phyloP scores from a whole-genome alignment of 2,329 filamentous ascomycete species.

The Botrytis tulipae region DNA sequence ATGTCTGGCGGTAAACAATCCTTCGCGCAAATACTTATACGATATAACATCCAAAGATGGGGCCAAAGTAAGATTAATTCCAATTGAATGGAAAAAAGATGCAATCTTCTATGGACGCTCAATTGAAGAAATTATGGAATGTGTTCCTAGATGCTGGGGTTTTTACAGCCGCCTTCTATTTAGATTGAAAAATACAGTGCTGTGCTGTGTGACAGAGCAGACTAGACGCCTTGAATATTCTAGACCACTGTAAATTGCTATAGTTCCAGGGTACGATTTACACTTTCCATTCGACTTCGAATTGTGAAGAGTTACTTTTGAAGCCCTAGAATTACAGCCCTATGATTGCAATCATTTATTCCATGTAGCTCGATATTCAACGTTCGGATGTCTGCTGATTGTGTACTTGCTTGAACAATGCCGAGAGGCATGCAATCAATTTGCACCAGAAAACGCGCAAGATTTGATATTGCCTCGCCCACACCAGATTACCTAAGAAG shows the following conservation, averaged over 20 bases:
- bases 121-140: background rate
- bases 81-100: background rate
- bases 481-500: background rate
- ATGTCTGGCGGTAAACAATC: background rate
- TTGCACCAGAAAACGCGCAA: background rate
- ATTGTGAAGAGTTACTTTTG: background rate
- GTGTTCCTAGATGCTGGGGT: background rate
- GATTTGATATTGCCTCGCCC: background rate
- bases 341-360: background rate
- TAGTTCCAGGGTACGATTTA: background rate
- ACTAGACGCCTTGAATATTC: background rate
- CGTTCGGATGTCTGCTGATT: background rate
- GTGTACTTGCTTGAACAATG: background rate
- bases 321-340: background rate
- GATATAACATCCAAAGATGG: background rate
- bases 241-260: background rate
- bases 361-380: background rate
- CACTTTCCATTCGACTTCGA: background rate
- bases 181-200: background rate
- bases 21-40: background rate
- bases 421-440: background rate
- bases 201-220: background rate
- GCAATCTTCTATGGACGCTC: background rate
- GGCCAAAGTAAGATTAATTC: background rate
- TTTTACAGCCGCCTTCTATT: background rate